phyloP scores from a whole-genome alignment of 2,329 filamentous ascomycete genomes.

The Purpureocillium takamizusanense region DNA sequence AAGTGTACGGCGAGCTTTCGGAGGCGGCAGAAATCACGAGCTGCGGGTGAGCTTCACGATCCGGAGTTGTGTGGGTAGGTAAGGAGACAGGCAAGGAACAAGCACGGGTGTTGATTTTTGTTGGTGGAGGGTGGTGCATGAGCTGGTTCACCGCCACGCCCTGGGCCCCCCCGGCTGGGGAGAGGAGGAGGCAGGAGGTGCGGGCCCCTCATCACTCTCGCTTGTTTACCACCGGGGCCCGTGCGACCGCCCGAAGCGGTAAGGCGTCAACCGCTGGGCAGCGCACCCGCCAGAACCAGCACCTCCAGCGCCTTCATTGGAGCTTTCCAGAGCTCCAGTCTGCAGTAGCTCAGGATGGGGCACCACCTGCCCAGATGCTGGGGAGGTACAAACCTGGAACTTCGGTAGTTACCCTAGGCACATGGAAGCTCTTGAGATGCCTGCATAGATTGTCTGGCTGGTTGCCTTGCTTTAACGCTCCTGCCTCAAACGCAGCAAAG shows the following conservation, averaged over 20 bases:
- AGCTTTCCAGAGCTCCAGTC: too few relatives aligned
- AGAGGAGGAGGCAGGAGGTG: constrained; percentile 9
- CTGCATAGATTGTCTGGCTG: too few relatives aligned
- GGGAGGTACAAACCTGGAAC: too few relatives aligned
- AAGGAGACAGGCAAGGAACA: constrained; percentile 11
- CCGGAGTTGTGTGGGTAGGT: constrained; percentile 18
- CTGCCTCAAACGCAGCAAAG: too few relatives aligned
- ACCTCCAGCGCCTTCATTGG: too few relatives aligned
- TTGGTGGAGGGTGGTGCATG: constrained; percentile 12
- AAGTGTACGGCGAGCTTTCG: constrained; percentile 11
- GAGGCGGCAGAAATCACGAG: constrained; percentile 17
- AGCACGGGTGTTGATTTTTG: constrained; percentile 16
- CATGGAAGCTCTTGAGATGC: too few relatives aligned
- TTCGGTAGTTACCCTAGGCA: too few relatives aligned
- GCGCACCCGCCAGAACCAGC: too few relatives aligned
- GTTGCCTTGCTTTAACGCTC: too few relatives aligned
- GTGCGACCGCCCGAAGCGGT: constrained; percentile 19
- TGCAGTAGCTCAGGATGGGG: too few relatives aligned
- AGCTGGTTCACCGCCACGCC: constrained; percentile 18
- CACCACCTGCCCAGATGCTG: too few relatives aligned
- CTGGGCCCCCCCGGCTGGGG: constrained; percentile 6
- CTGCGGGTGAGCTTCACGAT: constrained; percentile 23
- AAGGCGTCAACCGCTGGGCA: constrained; percentile 10
- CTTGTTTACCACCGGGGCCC: constrained; percentile 23
- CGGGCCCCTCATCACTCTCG: constrained; percentile 19